Evolutionary conservation across 2,329 filamentous ascomycete species (phyloP), one percentile per base, ranked within the genome.

Genomic region (Colletotrichum trifolii): DNA sequence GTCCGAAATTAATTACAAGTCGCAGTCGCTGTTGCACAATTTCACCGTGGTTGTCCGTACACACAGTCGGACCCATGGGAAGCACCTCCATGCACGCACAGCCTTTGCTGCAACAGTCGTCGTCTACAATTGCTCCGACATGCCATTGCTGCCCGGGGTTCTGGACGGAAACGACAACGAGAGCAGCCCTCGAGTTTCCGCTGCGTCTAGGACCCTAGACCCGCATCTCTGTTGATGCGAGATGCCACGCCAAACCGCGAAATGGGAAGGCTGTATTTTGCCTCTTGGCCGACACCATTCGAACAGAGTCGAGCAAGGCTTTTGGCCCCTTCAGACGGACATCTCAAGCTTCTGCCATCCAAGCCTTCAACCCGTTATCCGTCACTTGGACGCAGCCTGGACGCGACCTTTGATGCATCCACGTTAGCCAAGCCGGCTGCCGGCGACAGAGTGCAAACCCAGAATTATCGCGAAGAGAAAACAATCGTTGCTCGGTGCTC

Each of bases 321-420:
- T 49, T 38, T 55, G 40, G 6, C 53, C 36, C 42, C 52, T 65
- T 63, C 58, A 43, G 63, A 57, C 42, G 58, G 52, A 57, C 38
- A 34, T n/a, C 49, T 54, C 42, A 63, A 63, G 52, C 58, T 66
- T 57, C 63, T 66, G 53, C 43, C 58, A 66, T 66, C 52, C 58
- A 62, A 49, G 52, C 35, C 47, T 17, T 10, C 43, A 9, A 9
- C 6, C 4, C 35, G 40, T 60, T 34, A 8, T 45, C 42, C 35
- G 15, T 25, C 45, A 48, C 54, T 13, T 15, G 43, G 15, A 36
- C 36, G 54, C 36, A 15, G 33, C 36, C 40, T 42, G 15, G 36
- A 47, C 11, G 17, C 38, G 39, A 54, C 38, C 11, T 15, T 35
- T 17, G 34, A 35, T 34, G 38, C 11, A 15, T 36, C 8, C 46